Evolutionary conservation across 2,329 filamentous ascomycete species (phyloP).

Genomic region (Trichocomaceae sp.): DNA sequence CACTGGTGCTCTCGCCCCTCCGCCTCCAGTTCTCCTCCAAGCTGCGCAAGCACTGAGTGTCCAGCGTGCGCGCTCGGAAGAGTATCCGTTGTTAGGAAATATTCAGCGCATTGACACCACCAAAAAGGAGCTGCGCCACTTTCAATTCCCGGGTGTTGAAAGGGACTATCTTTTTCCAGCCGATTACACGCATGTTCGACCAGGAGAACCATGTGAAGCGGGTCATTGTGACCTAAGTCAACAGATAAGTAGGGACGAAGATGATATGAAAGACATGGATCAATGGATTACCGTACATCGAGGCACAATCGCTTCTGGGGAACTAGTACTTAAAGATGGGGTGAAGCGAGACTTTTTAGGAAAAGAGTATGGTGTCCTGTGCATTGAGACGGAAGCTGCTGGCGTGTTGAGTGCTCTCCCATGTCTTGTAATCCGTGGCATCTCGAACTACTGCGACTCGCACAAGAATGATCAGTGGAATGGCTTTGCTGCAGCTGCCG

Average conservation of each 20-base stretch:
- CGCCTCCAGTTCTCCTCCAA: conserved; percentile 14
- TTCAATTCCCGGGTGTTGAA: conserved; percentile 10
- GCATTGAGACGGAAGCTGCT: conserved; percentile 23
- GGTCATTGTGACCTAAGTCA: conserved; percentile 9
- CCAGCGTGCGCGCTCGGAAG: neutral
- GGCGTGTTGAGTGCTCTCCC: conserved; percentile 20
- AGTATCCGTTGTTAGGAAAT: too few species aligned
- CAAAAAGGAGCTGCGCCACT: neutral
- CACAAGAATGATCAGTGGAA: conserved; percentile 16
- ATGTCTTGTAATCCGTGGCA: conserved; percentile 21
- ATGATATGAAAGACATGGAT: conserved; percentile 6
- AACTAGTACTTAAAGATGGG: conserved; percentile 16
- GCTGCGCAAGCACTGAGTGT: conserved; percentile 13
- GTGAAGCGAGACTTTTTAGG: neutral
- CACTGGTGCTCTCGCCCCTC: conserved; percentile 14
- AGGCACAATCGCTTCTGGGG: conserved; percentile 19
- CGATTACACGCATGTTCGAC: conserved; percentile 11
- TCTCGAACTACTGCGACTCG: conserved; percentile 19
- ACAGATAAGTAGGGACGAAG: conserved; percentile 1
- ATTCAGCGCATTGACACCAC: conserved; percentile 10
- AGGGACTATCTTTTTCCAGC: conserved; percentile 13
- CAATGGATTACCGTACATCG: conserved; percentile 14
- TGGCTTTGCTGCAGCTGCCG: conserved; percentile 15
- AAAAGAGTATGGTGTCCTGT: conserved; percentile 11
- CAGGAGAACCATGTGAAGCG: conserved; percentile 10